phyloP scores from a whole-genome alignment of 306 rosid species.

The Glycine latifolia region DNA sequence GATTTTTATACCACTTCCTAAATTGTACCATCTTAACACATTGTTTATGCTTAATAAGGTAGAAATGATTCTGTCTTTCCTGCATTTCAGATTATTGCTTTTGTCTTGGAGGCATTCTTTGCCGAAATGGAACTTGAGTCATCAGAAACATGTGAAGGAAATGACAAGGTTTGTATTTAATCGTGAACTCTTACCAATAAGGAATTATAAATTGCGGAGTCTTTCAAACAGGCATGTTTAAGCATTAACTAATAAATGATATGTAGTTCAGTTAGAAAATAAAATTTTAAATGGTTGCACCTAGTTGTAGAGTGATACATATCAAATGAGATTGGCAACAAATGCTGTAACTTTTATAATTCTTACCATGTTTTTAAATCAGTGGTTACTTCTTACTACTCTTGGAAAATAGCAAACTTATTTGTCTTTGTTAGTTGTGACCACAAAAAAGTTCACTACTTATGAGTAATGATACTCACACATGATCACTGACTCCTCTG shows the following conservation, averaged over 20 bases:
- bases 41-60: conserved; percentile 32
- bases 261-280: conserved; percentile 12
- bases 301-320: conserved; percentile 23
- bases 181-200: conserved; percentile 21
- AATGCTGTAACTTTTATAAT: neutral
- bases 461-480: neutral
- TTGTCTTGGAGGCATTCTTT: conserved; percentile 99
- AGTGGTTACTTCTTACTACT: neutral
- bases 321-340: conserved; percentile 18
- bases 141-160: conserved; percentile 58
- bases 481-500: neutral
- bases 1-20: conserved; percentile 2
- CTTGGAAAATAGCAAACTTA: conserved; percentile 25
- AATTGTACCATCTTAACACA: neutral
- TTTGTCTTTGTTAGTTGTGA: neutral
- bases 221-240: conserved; percentile 14
- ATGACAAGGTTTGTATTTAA: conserved; percentile 67
- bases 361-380: conserved; percentile 4
- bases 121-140: conserved; percentile 91
- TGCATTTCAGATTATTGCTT: conserved; percentile 85
- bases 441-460: neutral
- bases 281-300: conserved; percentile 19
- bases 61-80: conserved; percentile 36
- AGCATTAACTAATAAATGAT: conserved; percentile 26
- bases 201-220: conserved; percentile 24